These are phyloP conservation scores for Halenospora varia DNA, from an alignment of 495 filamentous ascomycete species.

Conservation along the genomic window DNA sequence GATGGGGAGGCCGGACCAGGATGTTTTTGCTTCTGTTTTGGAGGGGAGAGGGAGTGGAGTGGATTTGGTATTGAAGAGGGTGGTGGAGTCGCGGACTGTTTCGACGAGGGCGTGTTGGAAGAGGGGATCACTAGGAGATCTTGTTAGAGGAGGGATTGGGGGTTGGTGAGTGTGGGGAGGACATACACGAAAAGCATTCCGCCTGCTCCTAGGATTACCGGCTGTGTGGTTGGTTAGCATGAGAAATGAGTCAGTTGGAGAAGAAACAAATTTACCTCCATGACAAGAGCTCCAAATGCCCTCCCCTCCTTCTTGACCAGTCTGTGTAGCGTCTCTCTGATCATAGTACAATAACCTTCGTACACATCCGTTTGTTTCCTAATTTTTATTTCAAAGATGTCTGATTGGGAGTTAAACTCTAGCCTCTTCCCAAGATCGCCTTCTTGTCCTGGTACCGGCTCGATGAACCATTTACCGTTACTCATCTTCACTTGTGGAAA, in stretches of 20 bases:
- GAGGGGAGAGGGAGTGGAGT: no score
- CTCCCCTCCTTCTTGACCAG: conserved; percentile 48
- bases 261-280: conserved; percentile 40
- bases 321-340: conserved; percentile 44
- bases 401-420: conserved; percentile 45
- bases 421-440: conserved; percentile 39
- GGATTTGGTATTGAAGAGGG: conserved; percentile 38
- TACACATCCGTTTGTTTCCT: conserved; percentile 39
- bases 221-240: conserved; percentile 24
- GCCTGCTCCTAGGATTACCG: conserved; percentile 69
- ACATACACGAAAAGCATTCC: conserved; percentile 73
- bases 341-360: conserved; percentile 52
- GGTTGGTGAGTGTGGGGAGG: neutral
- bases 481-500: conserved; percentile 64
- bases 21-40: conserved; percentile 12
- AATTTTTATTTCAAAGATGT: conserved; percentile 57
- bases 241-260: neutral
- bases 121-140: conserved; percentile 57
- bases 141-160: conserved; percentile 16
- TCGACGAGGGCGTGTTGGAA: conserved; percentile 66
- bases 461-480: conserved; percentile 58
- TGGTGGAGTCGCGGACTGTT: conserved; percentile 51
- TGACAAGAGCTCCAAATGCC: conserved; percentile 68
- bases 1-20: conserved; percentile 69
- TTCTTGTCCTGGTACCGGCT: conserved; percentile 45